Evolutionary conservation across 805 yeast species (phyloP), one percentile per base, ranked within the genome.

Genomic region (Sugiyamaella mastotermitis): DNA sequence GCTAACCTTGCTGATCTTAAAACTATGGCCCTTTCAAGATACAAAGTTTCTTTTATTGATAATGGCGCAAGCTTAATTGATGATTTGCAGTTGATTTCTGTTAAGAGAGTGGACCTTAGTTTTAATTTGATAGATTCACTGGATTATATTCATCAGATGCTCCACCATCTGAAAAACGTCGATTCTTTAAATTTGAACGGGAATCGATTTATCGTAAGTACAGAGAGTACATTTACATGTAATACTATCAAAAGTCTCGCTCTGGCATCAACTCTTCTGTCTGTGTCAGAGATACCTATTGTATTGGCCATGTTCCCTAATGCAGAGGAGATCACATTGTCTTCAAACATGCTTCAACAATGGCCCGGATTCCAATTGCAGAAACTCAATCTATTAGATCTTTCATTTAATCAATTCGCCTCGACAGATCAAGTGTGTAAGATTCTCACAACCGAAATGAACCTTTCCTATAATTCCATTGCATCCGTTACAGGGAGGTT

Each of bases 71-170:
- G 26, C 23, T 9, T 17, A 17, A 6, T 8, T 29, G 24, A 11
- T 29, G 14, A 25, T 4, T 21, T 31, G 23, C 31, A 17, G n/a
- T 38, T 47, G 23, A n/a, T n/a, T 5, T 11, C 38, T 2, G 30
- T 58, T 5, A 35, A 31, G 23, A 60, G 57, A 16, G 60, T 86
- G 27, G 84, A 82, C 56, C 47, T 86, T 34, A 69, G 85, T 9
- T 72, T 60, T 52, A 81, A 84, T 53, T 56, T 82, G 33, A 56
- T 84, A 28, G 51, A 53, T 15, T 58, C 65, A 37, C 51, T 78
- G 42, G 38, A 51, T 0, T 60, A 56, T 1, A 51, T 81, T 0
- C 50, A 66, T 36, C 45, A 50, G 1, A 55, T 80, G 10, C 42
- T 71, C 0, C 38, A 47, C 3, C 40, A 49, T 2, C 44, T 78